Conservation (phyloP, 306 rosid species). For the Argentina anserina region DNA sequence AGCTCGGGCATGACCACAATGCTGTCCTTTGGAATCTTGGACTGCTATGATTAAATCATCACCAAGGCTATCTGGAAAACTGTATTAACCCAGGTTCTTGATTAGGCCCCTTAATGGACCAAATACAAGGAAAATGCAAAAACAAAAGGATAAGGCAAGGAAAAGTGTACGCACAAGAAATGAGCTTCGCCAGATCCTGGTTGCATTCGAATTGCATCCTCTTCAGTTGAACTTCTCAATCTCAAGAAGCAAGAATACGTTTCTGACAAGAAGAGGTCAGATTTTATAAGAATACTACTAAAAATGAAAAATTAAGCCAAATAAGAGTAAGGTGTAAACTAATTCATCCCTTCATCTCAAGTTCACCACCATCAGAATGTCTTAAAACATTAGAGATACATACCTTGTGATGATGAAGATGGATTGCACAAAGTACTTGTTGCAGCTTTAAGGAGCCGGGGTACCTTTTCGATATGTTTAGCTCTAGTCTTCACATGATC, state of each 20-base stretch:
- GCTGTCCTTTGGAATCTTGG: conserved; percentile 29
- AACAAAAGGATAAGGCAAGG: background rate
- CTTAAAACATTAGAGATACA: background rate
- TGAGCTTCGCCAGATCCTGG: conserved; percentile 34
- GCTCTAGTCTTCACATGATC: conserved; percentile 12
- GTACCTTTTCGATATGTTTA: conserved; percentile 21
- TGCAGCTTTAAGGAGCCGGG: conserved; percentile 14
- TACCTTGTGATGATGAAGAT: conserved; percentile 31
- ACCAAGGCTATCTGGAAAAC: conserved; percentile 29
- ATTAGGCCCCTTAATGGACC: background rate
- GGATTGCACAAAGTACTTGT: background rate
- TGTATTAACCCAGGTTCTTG: conserved; percentile 5
- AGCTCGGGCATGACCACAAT: conserved; percentile 27
- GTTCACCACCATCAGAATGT: background rate
- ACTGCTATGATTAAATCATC: conserved; percentile 33
- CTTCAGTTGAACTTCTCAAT: conserved; percentile 37
- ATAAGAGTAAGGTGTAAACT: background rate
- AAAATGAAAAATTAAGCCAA: background rate
- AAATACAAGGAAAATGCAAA: background rate
- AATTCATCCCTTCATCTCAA: background rate
- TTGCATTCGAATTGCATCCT: conserved; percentile 27
- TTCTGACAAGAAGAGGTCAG: conserved; percentile 20
- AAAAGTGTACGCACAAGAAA: conserved; percentile 27
- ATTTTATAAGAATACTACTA: background rate
- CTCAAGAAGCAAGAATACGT: conserved; percentile 30